These are phyloP conservation scores for Pulveroboletus sp. DNA, from an alignment of 768 basidiomycete genomes.

Conservation along the genomic window DNA sequence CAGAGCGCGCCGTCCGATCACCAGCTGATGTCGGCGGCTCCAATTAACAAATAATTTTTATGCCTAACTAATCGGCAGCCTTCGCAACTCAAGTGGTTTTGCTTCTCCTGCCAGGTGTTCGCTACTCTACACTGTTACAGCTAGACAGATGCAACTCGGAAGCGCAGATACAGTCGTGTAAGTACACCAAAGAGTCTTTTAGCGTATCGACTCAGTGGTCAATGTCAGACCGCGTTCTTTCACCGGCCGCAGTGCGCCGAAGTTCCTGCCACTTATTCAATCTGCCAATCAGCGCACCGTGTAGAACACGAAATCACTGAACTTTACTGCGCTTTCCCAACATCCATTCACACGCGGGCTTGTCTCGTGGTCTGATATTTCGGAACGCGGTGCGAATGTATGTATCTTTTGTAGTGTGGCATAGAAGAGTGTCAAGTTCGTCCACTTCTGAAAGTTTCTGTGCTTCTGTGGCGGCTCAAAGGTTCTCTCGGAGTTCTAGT, in stretches of 20 bases:
- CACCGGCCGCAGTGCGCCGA: neutral
- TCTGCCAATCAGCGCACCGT: conserved; percentile 2
- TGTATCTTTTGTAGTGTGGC: conserved; percentile 14
- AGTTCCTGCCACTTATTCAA: conserved; percentile 3
- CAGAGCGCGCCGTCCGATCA: neutral
- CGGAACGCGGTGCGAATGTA: conserved; percentile 14
- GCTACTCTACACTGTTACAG: neutral
- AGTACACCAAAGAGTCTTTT: neutral
- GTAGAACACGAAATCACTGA: conserved; percentile 14
- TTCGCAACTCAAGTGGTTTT: conserved; percentile 8
- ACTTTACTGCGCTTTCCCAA: conserved; percentile 12
- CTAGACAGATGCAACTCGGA: conserved; percentile 1
- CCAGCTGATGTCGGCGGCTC: conserved; percentile 5
- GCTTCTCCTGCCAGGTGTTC: neutral
- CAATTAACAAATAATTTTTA: conserved; percentile 10
- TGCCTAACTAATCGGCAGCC: conserved; percentile 10
- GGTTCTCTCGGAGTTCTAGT: conserved; percentile 16
- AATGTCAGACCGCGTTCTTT: neutral
- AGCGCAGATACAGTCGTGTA: conserved; percentile 1
- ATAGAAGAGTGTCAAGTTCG: conserved; percentile 14
- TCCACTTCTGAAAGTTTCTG: conserved; percentile 20
- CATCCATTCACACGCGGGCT: conserved; percentile 17
- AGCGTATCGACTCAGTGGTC: neutral
- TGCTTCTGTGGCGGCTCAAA: conserved; percentile 28
- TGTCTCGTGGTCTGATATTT: conserved; percentile 11